These are phyloP conservation scores for Yamadazyma sp. DNA, from an alignment of 1,139 yeast species.

Conservation along the genomic window DNA sequence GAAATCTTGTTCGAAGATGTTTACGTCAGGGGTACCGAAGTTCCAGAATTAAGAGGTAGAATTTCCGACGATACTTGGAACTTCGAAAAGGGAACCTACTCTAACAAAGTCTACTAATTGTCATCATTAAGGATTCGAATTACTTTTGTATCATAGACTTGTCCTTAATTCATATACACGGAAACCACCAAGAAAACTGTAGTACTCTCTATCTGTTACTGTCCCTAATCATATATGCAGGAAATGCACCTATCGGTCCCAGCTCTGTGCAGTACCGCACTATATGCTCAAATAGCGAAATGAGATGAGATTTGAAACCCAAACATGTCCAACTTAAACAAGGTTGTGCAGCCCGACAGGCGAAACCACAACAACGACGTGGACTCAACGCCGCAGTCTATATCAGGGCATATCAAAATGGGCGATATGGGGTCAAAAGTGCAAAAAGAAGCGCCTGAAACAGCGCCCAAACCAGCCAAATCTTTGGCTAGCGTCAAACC, in stretches of 20 bases:
- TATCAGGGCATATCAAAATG: conserved; percentile 8
- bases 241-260: no score
- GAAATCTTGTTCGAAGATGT: conserved; percentile 95
- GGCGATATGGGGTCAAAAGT: conserved; percentile 7
- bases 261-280: background rate
- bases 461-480: background rate
- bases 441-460: background rate
- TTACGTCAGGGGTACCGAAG: conserved; percentile 91
- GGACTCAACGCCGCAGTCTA: conserved; percentile 9
- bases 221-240: background rate
- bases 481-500: background rate
- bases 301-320: background rate
- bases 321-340: conserved; percentile 7
- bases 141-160: conserved; percentile 1
- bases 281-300: background rate
- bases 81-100: conserved; percentile 72
- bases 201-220: background rate
- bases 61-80: conserved; percentile 92
- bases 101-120: conserved; percentile 48
- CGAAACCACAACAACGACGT: conserved; percentile 1
- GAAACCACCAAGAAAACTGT: background rate
- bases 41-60: conserved; percentile 94
- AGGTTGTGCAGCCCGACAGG: conserved; percentile 20
- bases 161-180: no score
- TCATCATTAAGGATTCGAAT: background rate